Percentiles rank a stretch among this genome's conserved stretches.
These are phyloP conservation scores for Beauveria brongniartii DNA, from an alignment of 2,329 filamentous ascomycete species.

Conservation along the genomic window DNA sequence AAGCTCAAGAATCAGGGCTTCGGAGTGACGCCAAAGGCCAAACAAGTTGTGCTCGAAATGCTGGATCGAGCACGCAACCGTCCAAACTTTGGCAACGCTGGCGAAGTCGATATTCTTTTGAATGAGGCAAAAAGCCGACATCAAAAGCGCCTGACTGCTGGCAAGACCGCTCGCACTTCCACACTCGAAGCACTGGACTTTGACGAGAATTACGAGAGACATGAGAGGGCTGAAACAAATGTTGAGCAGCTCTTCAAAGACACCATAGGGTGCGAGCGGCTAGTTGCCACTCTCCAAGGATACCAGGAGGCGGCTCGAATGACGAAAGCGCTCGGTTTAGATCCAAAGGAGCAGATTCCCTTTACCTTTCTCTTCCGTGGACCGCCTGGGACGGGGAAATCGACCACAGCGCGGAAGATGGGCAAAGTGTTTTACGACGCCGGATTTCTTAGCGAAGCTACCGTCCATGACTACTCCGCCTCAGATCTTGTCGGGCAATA, in stretches of 20 bases:
- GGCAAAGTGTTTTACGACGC: slow-evolving; percentile 69
- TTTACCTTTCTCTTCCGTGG: slow-evolving; percentile 65
- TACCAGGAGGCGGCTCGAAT: slow-evolving; percentile 40
- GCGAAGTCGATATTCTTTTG: slow-evolving; percentile 62
- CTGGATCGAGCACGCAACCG: slow-evolving; percentile 53
- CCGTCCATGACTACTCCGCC: slow-evolving; percentile 59
- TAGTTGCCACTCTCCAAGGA: slow-evolving; percentile 44
- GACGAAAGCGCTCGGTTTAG: slow-evolving; percentile 19
- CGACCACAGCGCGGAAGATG: slow-evolving; percentile 64
- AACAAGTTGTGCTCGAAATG: slow-evolving; percentile 48
- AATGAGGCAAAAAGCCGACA: slow-evolving; percentile 42
- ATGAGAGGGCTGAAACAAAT: slow-evolving; percentile 31
- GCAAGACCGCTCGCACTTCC: slow-evolving; percentile 32
- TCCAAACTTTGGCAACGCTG: slow-evolving; percentile 67
- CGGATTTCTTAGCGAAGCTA: slow-evolving; percentile 52
- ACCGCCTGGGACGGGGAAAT: slow-evolving; percentile 62
- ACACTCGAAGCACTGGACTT: slow-evolving; percentile 71
- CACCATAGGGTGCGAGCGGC: slow-evolving; percentile 47
- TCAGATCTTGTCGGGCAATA: slow-evolving; percentile 62
- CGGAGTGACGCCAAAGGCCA: slow-evolving; percentile 41
- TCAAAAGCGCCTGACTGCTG: slow-evolving; percentile 20
- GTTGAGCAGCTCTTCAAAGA: slow-evolving; percentile 47
- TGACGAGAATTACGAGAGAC: slow-evolving; percentile 53
- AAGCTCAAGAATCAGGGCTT: slow-evolving; percentile 54
- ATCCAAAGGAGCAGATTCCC: slow-evolving; percentile 38